phyloP scores from a whole-genome alignment of 2,329 filamentous ascomycete genomes.

The Mycosphaerella sp. region DNA sequence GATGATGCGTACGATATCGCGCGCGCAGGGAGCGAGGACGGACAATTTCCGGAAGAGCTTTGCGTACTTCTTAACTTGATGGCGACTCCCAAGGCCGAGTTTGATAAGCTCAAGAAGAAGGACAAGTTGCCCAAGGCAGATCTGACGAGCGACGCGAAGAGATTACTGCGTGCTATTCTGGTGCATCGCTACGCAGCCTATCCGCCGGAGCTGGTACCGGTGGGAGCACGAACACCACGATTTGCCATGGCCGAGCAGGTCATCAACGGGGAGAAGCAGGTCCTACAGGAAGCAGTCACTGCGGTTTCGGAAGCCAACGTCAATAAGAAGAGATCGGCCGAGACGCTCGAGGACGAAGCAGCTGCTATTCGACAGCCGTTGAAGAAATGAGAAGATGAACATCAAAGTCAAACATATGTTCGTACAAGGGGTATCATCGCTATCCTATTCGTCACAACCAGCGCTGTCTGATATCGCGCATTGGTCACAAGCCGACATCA shows the following conservation, averaged over 20 bases:
- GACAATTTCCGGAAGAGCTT: slow-evolving; percentile 39
- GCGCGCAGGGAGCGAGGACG: slow-evolving; percentile 29
- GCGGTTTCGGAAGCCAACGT: slow-evolving; percentile 15
- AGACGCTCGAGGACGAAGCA: slow-evolving; percentile 23
- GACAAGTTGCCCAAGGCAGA: slow-evolving; percentile 40
- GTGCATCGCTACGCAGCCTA: slow-evolving; percentile 45
- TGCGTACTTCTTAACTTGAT: slow-evolving; percentile 43
- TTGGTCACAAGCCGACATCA: slow-evolving; percentile 1
- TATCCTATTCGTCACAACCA: slow-evolving; percentile 21
- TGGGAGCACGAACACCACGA: slow-evolving; percentile 43
- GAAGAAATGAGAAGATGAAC: slow-evolving; percentile 15
- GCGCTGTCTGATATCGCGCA: slow-evolving; percentile 10
- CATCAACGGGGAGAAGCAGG: slow-evolving; percentile 64
- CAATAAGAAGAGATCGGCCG: slow-evolving; percentile 23
- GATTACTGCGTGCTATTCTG: slow-evolving; percentile 39
- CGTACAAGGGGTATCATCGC: slow-evolving; percentile 25
- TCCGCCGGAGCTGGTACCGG: slow-evolving; percentile 36
- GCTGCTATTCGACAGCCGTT: slow-evolving; percentile 17
- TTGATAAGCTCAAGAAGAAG: slow-evolving; percentile 38
- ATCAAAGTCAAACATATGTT: slow-evolving; percentile 6
- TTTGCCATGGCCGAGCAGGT: slow-evolving; percentile 58
- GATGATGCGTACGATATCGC: slow-evolving; percentile 66
- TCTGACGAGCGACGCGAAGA: slow-evolving; percentile 33
- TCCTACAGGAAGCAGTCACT: slow-evolving; percentile 51
- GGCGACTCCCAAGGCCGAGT: slow-evolving; percentile 38